phyloP scores from a whole-genome alignment of 805 yeast genomes.

The Pichia pseudocactophila region DNA sequence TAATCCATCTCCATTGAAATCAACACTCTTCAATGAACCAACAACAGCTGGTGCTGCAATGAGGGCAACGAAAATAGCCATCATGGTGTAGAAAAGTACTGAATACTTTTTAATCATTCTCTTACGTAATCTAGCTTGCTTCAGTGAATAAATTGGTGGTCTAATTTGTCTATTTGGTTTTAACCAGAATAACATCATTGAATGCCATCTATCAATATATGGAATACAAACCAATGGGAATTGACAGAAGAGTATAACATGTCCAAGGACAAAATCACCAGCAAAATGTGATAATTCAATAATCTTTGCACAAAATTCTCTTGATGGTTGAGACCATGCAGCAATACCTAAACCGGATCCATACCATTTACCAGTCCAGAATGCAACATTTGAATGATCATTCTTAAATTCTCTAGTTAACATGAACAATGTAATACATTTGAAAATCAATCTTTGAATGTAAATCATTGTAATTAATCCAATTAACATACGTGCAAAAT shows the following conservation, averaged over 20 bases:
- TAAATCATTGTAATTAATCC: conserved; percentile 81
- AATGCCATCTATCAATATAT: conserved; percentile 92
- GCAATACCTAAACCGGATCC: conserved; percentile 87
- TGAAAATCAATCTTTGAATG: conserved; percentile 81
- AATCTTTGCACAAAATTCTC: conserved; percentile 91
- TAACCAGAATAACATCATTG: conserved; percentile 97
- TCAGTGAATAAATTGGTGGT: conserved; percentile 94
- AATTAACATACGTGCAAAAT: conserved; percentile 74
- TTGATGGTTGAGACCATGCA: conserved; percentile 91
- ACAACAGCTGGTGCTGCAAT: conserved; percentile 93
- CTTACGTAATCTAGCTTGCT: conserved; percentile 92
- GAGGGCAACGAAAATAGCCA: conserved; percentile 62
- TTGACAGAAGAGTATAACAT: conserved; percentile 76
- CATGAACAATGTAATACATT: conserved; percentile 65
- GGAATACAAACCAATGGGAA: conserved; percentile 83
- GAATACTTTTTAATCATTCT: conserved; percentile 96
- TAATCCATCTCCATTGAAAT: conserved; percentile 28
- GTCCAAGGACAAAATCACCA: conserved; percentile 93
- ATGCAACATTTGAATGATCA: conserved; percentile 91
- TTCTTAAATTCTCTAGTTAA: conserved; percentile 94
- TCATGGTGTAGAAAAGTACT: conserved; percentile 61
- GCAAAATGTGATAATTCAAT: conserved; percentile 94
- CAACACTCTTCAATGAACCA: conserved; percentile 34
- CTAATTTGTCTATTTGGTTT: conserved; percentile 94
- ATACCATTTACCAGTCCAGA: conserved; percentile 99